Evolutionary conservation across 768 basidiomycete genomes (phyloP).

Genomic region (Imleria badia): DNA sequence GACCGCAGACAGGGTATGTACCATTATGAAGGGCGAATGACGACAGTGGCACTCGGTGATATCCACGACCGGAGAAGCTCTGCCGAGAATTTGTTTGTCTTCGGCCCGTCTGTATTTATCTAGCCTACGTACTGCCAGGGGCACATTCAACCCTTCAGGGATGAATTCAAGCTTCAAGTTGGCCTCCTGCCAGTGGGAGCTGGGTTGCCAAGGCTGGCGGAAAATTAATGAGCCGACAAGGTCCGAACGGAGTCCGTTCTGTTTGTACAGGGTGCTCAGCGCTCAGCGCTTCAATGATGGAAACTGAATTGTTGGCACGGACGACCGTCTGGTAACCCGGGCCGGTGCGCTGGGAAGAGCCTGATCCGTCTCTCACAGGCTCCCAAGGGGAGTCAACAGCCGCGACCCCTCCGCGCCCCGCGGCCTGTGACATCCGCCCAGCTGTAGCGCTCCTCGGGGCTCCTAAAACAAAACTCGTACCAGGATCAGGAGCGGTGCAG

Average conservation of each 20-base stretch:
- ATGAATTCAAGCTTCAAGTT: background rate
- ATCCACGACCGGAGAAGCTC: background rate
- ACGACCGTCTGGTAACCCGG: background rate
- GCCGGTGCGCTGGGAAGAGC: background rate
- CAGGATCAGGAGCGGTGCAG: conserved; percentile 18
- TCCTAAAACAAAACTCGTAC: conserved; percentile 7
- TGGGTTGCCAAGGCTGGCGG: background rate
- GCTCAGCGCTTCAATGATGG: background rate
- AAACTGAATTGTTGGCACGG: background rate
- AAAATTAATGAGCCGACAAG: conserved; percentile 4
- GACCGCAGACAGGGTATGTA: too few species aligned
- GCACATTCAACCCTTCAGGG: background rate
- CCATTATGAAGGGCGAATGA: conserved; percentile 1
- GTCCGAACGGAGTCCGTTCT: background rate
- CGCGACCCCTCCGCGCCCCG: conserved; percentile 29
- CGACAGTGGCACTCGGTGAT: background rate
- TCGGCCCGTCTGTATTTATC: too few species aligned
- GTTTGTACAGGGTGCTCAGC: background rate
- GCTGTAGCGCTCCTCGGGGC: conserved; percentile 5
- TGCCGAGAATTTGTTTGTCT: background rate
- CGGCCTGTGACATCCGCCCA: conserved; percentile 8
- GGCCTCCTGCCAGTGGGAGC: too few species aligned
- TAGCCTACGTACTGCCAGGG: too few species aligned
- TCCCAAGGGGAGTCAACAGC: conserved; percentile 1
- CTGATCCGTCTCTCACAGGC: background rate